Evolutionary conservation across 2,329 filamentous ascomycete species (phyloP), one percentile per base, ranked within the genome.

Genomic region (Dichotomopilus funicola): DNA sequence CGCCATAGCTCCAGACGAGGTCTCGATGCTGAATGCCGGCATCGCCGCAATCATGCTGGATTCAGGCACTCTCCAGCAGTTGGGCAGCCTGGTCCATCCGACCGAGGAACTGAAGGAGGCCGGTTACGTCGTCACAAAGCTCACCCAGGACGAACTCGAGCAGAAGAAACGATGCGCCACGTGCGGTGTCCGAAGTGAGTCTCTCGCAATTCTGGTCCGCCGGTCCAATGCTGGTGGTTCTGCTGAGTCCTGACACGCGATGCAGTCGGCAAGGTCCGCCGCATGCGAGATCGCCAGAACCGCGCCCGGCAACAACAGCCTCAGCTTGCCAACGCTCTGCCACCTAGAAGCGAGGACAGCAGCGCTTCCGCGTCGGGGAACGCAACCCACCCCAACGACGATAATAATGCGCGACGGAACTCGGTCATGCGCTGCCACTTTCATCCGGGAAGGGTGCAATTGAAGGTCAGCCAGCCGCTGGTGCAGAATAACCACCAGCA

Each of bases 101-200:
- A 33, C 6, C 10, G 19, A 34, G 12, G 35, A 11, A 12, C 36
- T 53, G 41, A 53, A 41, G 19, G 13, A 34, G 42, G 50, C 42
- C 12, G 50, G 50, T 19, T 53, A 53, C 33, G 36, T 53, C 6
- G 35, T 53, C 36, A 7, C 33, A 12, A 34, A 34, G 13, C 50
- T 53, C 8, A 53, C 42, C 19, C 27, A 46, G 8, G 10, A 8
- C 19, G 42, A 53, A 13, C 13, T 53, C 11, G 42, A 53, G 19
- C 35, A 46, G 35, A 53, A 47, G 43, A 53, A 43, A 47, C 42
- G 50, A 33, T 53, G 50, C 35, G 2, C 8, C 4, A 40, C 19
- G 6, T 53, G 50, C 50, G 27, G 36, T 19, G 8, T 46, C 35
- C 36, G 43, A 53, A 19, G 50, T 53, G 27, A 53, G 50, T 47